A percentile compares a stretch with the other conserved stretches of the same genome.
phyloP scores from a whole-genome alignment of 2,329 filamentous ascomycete genomes.

The Monosporascus sp. region DNA sequence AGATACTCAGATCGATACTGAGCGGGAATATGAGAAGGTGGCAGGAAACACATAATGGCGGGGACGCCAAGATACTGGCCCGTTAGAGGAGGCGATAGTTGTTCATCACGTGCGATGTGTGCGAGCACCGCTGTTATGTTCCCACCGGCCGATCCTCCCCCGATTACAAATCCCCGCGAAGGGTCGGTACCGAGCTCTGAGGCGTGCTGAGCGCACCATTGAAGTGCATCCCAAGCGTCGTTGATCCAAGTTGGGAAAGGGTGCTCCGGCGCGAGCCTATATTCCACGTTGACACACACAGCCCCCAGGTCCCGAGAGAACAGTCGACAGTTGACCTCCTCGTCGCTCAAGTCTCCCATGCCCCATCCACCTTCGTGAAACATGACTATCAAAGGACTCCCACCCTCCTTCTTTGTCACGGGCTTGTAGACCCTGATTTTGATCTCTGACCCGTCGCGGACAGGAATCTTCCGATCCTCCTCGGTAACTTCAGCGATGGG shows the following conservation, averaged over 20 bases:
- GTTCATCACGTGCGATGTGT: slow-evolving; percentile 34
- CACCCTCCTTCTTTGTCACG: slow-evolving; percentile 2
- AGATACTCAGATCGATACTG: slow-evolving; percentile 20
- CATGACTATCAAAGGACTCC: slow-evolving; percentile 26
- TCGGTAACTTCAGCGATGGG: slow-evolving; percentile 13
- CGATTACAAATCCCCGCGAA: slow-evolving; percentile 40
- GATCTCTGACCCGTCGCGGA: slow-evolving; percentile 28
- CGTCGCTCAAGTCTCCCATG: slow-evolving; percentile 28
- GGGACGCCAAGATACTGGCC: slow-evolving; percentile 41
- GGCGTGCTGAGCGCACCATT: slow-evolving; percentile 37
- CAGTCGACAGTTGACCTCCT: slow-evolving; percentile 25
- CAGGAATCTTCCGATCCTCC: slow-evolving; percentile 25
- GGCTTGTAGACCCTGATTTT: slow-evolving; percentile 27
- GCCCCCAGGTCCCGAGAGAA: slow-evolving; percentile 28
- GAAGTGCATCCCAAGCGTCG: slow-evolving; percentile 39
- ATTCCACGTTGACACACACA: slow-evolving; percentile 36
- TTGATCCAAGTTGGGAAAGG: slow-evolving; percentile 37
- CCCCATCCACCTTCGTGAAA: slow-evolving; percentile 30
- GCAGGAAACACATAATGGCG: slow-evolving; percentile 19
- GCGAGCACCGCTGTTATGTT: slow-evolving; percentile 32
- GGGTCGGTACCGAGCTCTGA: slow-evolving; percentile 33
- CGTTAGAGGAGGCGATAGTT: slow-evolving; percentile 36
- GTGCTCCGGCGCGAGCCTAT: slow-evolving; percentile 39
- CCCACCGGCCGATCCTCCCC: slow-evolving; percentile 41
- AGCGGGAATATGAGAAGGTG: slow-evolving; percentile 13